Evolutionary conservation across 1,139 yeast genomes (phyloP), one percentile per base, ranked within the genome.

Genomic region (Yamadazyma dushanensis): DNA sequence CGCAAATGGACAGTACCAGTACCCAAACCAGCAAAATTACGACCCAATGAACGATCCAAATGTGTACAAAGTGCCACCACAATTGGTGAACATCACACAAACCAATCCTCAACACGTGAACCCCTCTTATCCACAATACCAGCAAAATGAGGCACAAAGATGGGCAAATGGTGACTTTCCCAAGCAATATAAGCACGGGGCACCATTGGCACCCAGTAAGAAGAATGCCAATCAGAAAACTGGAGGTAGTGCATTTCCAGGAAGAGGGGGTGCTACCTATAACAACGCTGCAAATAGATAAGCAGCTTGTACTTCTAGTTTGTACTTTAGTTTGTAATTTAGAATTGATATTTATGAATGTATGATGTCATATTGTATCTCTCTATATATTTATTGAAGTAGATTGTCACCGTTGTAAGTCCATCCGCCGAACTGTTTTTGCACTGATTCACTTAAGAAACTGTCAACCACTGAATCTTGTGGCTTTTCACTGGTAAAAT

Each of bases 371-470:
- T 6, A 21, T 21, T 21, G 8, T n/a, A 10, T 5, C n/a, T 10
- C n/a, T 21, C 13, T 21, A n/a, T 21, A 21, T 21, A 13, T 5
- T 10, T 13, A 23, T 15, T n/a, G 26, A 17, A 31, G 29, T 11
- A 56, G 45, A 29, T 44, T 60, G 38, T 76, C 80, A 8, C 92
- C 96, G 38, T 87, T 88, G 59, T 89, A 90, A 2, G 97, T 90
- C 98, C 98, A 92, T 4, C 98, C 97, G 33, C 96, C 97, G 70
- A 92, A 92, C 63, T 92, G 97, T 56, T 85, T 83, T 61, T 92
- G 98, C 16, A 92, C 96, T 48, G 90, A 80, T 52, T 86, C 96
- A 58, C 88, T 86, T 62, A 80, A 76, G 49, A 77, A 86, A 55
- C 89, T 96, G 57, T 90, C 96, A 17, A 90, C 97, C 9, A 92